phyloP scores from a whole-genome alignment of 2,329 filamentous ascomycete species.

The Pleoardoris graminearum region DNA sequence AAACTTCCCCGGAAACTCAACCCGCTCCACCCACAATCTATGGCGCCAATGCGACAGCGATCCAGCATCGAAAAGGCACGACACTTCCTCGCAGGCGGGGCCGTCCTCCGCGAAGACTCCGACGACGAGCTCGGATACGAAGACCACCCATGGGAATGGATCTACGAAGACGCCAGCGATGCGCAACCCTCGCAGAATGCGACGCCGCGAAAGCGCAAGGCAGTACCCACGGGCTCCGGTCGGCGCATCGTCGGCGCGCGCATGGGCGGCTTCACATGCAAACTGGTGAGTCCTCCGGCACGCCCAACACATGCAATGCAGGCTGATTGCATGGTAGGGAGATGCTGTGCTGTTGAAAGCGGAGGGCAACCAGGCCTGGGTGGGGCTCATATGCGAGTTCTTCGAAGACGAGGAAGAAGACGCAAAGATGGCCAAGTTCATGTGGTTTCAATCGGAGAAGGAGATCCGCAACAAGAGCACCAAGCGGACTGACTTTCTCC shows the following conservation, averaged over 20 bases:
- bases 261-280: conserved; percentile 80
- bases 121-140: conserved; percentile 75
- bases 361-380: conserved; percentile 89
- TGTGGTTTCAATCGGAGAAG: conserved; percentile 94
- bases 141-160: conserved; percentile 57
- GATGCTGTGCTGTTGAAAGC: conserved; percentile 87
- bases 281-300: conserved; percentile 21
- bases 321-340: conserved; percentile 56
- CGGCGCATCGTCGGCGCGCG: conserved; percentile 74
- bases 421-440: conserved; percentile 79
- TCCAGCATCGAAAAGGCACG: conserved; percentile 53
- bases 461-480: conserved; percentile 84
- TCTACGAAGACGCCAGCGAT: conserved; percentile 54
- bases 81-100: conserved; percentile 60
- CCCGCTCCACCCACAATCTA: conserved; percentile 21
- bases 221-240: conserved; percentile 23
- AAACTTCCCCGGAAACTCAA: conserved; percentile 26
- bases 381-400: conserved; percentile 85
- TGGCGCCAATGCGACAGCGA: conserved; percentile 47
- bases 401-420: conserved; percentile 60
- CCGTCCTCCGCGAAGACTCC: conserved; percentile 74
- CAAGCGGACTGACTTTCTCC: conserved; percentile 78
- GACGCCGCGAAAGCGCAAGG: conserved; percentile 41
- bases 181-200: conserved; percentile 25
- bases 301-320: not conserved